Conservation (phyloP, 1,284 basidiomycete genomes). For the Cutaneotrichosporon sp. region DNA sequence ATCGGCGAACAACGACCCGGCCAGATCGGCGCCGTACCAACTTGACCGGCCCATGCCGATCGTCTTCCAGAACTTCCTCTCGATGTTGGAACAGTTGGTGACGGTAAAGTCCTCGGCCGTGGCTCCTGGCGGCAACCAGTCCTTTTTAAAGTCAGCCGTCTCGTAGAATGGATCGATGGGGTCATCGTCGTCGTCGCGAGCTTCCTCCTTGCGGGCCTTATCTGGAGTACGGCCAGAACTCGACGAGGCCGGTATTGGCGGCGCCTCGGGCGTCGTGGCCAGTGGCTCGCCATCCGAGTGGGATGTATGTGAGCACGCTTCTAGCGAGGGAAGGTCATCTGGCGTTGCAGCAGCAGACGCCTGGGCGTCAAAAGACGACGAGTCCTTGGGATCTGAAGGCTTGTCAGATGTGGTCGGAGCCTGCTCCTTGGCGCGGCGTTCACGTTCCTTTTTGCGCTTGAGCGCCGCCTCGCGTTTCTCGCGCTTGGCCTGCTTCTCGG, state of each 20-base stretch:
- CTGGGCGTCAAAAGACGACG: slow-evolving; percentile 3
- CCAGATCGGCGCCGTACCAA: slow-evolving; percentile 93
- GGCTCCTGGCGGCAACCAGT: slow-evolving; percentile 74
- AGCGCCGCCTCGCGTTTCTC: slow-evolving; percentile 43
- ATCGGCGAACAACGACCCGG: slow-evolving; percentile 76
- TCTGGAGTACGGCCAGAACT: not conserved
- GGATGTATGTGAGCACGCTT: slow-evolving; percentile 27
- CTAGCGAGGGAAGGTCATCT: slow-evolving; percentile 27
- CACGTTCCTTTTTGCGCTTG: slow-evolving; percentile 21
- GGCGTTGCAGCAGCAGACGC: not conserved
- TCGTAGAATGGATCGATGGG: slow-evolving; percentile 55
- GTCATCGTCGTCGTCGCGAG: not conserved
- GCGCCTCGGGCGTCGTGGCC: slow-evolving; percentile 27
- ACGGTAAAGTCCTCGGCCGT: slow-evolving; percentile 68
- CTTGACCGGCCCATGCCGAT: slow-evolving; percentile 66
- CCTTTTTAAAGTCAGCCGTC: slow-evolving; percentile 61
- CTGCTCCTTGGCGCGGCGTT: slow-evolving; percentile 6
- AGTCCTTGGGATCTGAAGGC: not conserved
- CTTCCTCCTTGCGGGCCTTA: not conserved
- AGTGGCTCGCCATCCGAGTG: slow-evolving; percentile 32
- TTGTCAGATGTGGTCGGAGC: not conserved
- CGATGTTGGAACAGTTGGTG: slow-evolving; percentile 79
- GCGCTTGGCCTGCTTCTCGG: slow-evolving; percentile 17
- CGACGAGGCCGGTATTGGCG: not conserved
- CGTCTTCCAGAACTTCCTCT: slow-evolving; percentile 87